Evolutionary conservation across 805 yeast genomes (phyloP).

Genomic region (Cyberlindnera euphorbiae): DNA sequence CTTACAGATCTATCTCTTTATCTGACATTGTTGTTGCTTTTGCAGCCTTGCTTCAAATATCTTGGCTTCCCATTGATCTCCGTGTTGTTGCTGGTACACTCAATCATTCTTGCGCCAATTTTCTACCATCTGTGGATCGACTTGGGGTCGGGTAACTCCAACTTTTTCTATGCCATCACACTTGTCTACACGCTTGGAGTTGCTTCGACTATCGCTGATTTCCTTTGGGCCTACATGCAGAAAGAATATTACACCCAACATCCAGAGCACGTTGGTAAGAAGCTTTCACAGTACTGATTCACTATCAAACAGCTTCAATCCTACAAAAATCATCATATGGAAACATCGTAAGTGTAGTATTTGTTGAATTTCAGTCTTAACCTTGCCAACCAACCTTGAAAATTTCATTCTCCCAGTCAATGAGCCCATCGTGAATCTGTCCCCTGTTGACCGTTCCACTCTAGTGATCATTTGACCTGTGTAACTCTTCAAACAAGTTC

Average conservation of each 20-base stretch:
- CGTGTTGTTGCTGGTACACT: constrained; percentile 48
- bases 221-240: constrained; percentile 59
- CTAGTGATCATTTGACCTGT: not conserved
- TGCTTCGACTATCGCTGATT: constrained; percentile 64
- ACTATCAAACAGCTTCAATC: no score
- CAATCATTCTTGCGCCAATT: constrained; percentile 72
- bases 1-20: constrained; percentile 68
- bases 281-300: constrained; percentile 6
- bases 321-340: not conserved
- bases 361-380: not conserved
- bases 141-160: constrained; percentile 91
- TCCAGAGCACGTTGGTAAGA: constrained; percentile 4
- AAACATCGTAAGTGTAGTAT: not conserved
- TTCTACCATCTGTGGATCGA: constrained; percentile 94
- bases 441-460: no score
- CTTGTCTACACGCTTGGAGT: constrained; percentile 72
- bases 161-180: constrained; percentile 93
- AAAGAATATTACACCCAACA: constrained; percentile 15
- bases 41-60: constrained; percentile 41
- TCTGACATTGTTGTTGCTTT: constrained; percentile 42
- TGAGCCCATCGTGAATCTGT: not conserved
- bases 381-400: constrained; percentile 7
- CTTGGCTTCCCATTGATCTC: constrained; percentile 45
- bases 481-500: not conserved
- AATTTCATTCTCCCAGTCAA: constrained; percentile 5